These are phyloP conservation scores for Silene uniflora DNA, from an alignment of 148 eudicot species.

Conservation along the genomic window DNA sequence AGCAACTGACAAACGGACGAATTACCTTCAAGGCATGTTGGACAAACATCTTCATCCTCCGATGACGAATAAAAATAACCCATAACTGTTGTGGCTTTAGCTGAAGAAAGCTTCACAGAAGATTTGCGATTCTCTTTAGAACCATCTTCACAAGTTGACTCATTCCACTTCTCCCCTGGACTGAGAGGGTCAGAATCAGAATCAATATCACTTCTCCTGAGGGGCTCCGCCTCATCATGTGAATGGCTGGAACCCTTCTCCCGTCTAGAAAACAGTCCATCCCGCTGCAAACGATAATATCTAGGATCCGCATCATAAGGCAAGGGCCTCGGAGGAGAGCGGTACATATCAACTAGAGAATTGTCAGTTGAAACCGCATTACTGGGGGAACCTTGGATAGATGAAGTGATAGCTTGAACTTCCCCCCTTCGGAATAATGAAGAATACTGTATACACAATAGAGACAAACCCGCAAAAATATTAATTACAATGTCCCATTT, in stretches of 20 bases:
- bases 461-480: not conserved
- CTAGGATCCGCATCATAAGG: conserved; percentile 84
- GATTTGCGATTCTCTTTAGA: conserved; percentile 53
- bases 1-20: not conserved
- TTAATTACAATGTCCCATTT: not conserved
- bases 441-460: conserved; percentile 51
- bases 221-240: conserved; percentile 67
- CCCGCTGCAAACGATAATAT: conserved; percentile 56
- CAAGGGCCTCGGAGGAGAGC: conserved; percentile 85
- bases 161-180: conserved; percentile 57
- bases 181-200: conserved; percentile 51
- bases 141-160: conserved; percentile 55
- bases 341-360: conserved; percentile 65
- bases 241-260: conserved; percentile 81
- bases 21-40: conserved; percentile 93
- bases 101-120: conserved; percentile 51
- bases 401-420: conserved; percentile 53
- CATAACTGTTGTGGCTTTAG: conserved; percentile 45
- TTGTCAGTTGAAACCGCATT: conserved; percentile 51
- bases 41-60: conserved; percentile 94
- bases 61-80: conserved; percentile 65
- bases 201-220: conserved; percentile 63
- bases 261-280: conserved; percentile 70
- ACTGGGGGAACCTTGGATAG: conserved; percentile 67
- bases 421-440: conserved; percentile 81